Base-by-base conservation (phyloP, 176 grass and related monocot species). In the Ensete glaucum region DNA sequence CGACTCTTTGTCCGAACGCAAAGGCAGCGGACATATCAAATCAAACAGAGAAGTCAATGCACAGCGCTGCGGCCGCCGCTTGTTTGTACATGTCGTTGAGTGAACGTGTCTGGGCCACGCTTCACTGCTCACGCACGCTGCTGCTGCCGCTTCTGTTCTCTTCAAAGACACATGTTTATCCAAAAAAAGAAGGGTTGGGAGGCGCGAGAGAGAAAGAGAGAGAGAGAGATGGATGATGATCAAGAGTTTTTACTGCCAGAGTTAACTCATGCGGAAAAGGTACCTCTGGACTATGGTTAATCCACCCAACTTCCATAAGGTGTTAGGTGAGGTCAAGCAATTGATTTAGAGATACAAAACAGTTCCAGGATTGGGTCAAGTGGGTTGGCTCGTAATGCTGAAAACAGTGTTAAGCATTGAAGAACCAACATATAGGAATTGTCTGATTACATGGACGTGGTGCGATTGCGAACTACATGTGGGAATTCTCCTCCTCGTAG, bases 221-320 rank as follows among this genome's bases (percentile, higher is more conserved):
- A 34, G 34, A 6, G 34, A 43, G 34, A 43, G 4, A 1, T 9
- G 17, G 11, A 89, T 91, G 73, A 64, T 91, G 92, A 85, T 80
- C 49, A 89, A 91, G 81, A 81, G 21, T 57, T 96, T 96, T 91
- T 55, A 89, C 93, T 14, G 83, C 34, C 76, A 1, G 89, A 80
- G 64, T 92, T 84, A 29, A 85, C 93, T 80, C 87, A 96, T 80
- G 89, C 92, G 43, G 93, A 92, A 92, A 74, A 82, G 93, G 69
- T 96, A 90, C 65, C 90, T 96, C 62, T 92, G 85, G 87, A 92
- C 93, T 73, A 67, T 96, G 78, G 89, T 90, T 77, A 96, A 90
- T 64, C 89, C 88, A 62, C 89, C 87, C 16, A 92, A 90, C 53
- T 79, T 92, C 50, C 80, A 80, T 17, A 92, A 86, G 62, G 62